These are phyloP conservation scores for Globisporangium nunn DNA, from an alignment of 352 stramenopile species.

Conservation along the genomic window DNA sequence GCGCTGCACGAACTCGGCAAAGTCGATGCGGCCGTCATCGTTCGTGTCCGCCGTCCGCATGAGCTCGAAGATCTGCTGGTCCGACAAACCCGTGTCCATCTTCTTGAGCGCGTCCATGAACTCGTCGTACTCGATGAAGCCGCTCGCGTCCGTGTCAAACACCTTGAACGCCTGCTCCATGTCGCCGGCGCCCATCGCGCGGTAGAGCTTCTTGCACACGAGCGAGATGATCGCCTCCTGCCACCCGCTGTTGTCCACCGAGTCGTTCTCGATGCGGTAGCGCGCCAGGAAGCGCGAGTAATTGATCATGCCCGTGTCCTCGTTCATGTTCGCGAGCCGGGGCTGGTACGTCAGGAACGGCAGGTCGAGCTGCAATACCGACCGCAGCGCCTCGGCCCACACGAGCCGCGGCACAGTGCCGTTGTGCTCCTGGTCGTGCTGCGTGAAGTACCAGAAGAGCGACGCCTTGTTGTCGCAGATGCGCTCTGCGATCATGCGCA, in stretches of 20 bases:
- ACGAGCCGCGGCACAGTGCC: slow-evolving; percentile 80
- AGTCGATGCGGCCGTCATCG: slow-evolving; percentile 88
- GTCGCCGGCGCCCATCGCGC: slow-evolving; percentile 85
- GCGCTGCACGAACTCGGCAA: slow-evolving; percentile 86
- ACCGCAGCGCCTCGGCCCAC: slow-evolving; percentile 88
- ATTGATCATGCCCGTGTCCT: slow-evolving; percentile 81
- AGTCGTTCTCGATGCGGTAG: slow-evolving; percentile 89
- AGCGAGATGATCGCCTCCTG: slow-evolving; percentile 87
- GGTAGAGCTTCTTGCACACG: slow-evolving; percentile 91
- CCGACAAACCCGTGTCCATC: slow-evolving; percentile 89
- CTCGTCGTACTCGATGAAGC: slow-evolving; percentile 92
- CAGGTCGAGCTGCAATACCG: slow-evolving; percentile 88
- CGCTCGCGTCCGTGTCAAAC: slow-evolving; percentile 87
- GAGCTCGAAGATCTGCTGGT: slow-evolving; percentile 90
- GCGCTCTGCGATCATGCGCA: slow-evolving; percentile 92
- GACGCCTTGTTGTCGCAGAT: slow-evolving; percentile 90
- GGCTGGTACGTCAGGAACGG: slow-evolving; percentile 88
- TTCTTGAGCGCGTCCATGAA: slow-evolving; percentile 88
- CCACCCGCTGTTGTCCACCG: slow-evolving; percentile 82
- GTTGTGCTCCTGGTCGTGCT: slow-evolving; percentile 88
- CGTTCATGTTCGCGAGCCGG: slow-evolving; percentile 81
- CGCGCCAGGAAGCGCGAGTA: slow-evolving; percentile 92
- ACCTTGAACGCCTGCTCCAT: slow-evolving; percentile 87
- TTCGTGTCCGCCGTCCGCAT: slow-evolving; percentile 92
- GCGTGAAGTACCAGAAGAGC: slow-evolving; percentile 93